Base-by-base conservation (phyloP, 2,329 filamentous ascomycete genomes). In the Paecilomyces fulvus region DNA sequence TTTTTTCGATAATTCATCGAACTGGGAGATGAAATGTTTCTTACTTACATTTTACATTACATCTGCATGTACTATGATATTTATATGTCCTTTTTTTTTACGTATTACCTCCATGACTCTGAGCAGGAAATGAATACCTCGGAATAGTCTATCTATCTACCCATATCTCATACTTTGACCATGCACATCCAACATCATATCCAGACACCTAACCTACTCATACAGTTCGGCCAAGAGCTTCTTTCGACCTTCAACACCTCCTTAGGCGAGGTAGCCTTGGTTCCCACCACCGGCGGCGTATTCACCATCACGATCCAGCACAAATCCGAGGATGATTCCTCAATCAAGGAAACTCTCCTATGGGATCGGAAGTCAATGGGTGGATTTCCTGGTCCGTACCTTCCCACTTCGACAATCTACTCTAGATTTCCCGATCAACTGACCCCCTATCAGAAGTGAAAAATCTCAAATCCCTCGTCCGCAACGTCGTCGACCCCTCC, bases 311-410 rank as follows among this genome's bases (percentile, higher is more conserved):
- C 86, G 57, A 82, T 95, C 55, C 69, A 69, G 61, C 69, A 67
- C 65, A 58, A 57, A 5, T 60, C 57, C 33, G 55, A 65, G 6
- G 58, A 60, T 14, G 30, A 66, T 11, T 59, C 62, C 5, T 61
- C 70, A 12, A 69, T 74, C 1, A 65, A 77, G 60, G 77, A 81
- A 56, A 82, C 79, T 30, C 67, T 87, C 2, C 77, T 97, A 30
- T 99, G 94, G 94, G 90, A 97, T 77, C 83, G 94, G 59, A 95
- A 91, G 70, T 69, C 74, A 3, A 87, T 96, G 67, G 89, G 89
- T 30, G 92, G 94, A 0, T 99, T 99, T 73, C 94, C 92, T 59
- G 82, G 83, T 82, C 76, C 51, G 66, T 61, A 37, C 53, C 58
- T n/a, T n/a, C n/a, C n/a, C n/a, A n/a, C n/a, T n/a, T n/a, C n/a